Evolutionary conservation across 2,329 filamentous ascomycete genomes (phyloP), one percentile per base, ranked within the genome.

Genomic region (Metarhizium sp.): DNA sequence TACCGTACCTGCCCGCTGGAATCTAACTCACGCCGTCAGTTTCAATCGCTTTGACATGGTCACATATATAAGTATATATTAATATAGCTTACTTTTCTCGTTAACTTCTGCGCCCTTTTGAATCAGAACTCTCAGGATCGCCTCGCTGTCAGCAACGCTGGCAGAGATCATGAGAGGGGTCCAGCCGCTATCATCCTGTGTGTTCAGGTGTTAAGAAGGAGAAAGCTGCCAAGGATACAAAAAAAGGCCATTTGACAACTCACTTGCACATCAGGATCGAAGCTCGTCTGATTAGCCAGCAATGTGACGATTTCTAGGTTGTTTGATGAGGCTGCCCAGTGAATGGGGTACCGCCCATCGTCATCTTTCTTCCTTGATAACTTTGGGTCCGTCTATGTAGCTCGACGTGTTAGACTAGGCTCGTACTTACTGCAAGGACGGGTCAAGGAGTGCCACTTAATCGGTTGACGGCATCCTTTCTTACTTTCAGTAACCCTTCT

Each of bases 291-390:
- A 55, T 88, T 79, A 2, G 87, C 79, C 4, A 97, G 77, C 20
- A 92, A 68, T 51, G 87, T 77, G 18, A 89, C 84, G 57, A 96
- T 90, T 29, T 85, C 80, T 6, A 86, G 72, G 61, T 84, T 86
- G 68, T 94, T 95, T 70, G 88, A 87, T 25, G 92, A 94, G 2
- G 85, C 83, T 0, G 94, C 92, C 94, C 94, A 99, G 76, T 99
- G 94, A 56, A 97, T 84, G 2, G 94, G 86, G 42, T 96, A 81
- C 48, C 94, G 88, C 16, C 90, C 90, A 69, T 99, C 94, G 51
- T 89, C 86, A 65, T 99, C 94, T 64, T 85, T 83, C 56, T 71
- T 71, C 50, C 75, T 78, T 30, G 89, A 85, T 43, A 95, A 81
- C 64, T 88, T 92, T 2, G 88, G 85, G 66, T 95, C 91, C 61